phyloP scores from a whole-genome alignment of 345 rosid genomes.

The Citrus mangshanensis region DNA sequence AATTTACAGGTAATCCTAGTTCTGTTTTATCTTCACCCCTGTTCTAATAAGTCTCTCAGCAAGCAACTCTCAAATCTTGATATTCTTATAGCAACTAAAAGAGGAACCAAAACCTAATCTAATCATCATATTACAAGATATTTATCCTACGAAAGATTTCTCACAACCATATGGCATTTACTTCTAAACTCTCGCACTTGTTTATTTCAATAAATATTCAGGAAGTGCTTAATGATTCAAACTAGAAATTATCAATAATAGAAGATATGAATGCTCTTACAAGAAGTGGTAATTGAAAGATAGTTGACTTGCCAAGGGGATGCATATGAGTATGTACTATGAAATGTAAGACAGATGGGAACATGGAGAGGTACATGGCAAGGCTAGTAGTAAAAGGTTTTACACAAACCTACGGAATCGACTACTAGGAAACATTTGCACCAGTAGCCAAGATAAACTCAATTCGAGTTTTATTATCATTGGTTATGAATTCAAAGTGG shows the following conservation, averaged over 20 bases:
- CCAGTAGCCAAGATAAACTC: background rate
- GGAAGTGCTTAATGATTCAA: background rate
- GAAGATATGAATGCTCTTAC: background rate
- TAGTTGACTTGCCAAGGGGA: background rate
- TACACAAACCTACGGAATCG: background rate
- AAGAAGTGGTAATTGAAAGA: background rate
- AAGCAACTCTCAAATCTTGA: background rate
- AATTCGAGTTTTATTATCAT: background rate
- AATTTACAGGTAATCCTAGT: too few species aligned
- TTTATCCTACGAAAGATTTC: background rate
- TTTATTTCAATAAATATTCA: background rate
- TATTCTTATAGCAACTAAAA: background rate
- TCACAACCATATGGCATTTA: background rate
- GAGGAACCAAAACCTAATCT: background rate
- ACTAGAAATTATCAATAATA: background rate
- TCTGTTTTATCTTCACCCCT: too few species aligned
- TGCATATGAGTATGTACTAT: background rate
- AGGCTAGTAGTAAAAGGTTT: background rate
- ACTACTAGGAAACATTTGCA: background rate
- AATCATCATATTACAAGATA: background rate
- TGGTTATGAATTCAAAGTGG: background rate
- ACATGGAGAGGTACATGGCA: background rate
- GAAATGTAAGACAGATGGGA: background rate
- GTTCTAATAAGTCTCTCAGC: too few species aligned
- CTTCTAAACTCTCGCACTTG: background rate